phyloP scores from a whole-genome alignment of 768 basidiomycete genomes.

The Suillus placidus region DNA sequence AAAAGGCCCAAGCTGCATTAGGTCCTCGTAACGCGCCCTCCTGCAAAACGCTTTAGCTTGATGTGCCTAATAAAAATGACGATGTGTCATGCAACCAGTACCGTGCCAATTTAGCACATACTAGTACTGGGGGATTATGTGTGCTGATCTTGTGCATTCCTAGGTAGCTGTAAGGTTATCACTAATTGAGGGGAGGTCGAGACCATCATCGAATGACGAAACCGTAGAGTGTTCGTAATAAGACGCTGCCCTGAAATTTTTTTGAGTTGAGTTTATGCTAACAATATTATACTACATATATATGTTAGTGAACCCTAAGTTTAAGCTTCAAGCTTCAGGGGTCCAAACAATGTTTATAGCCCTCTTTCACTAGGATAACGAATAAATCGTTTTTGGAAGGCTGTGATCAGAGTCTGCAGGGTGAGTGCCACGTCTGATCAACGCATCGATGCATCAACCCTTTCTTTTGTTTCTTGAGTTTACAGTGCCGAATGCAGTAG shows the following conservation, averaged over 20 bases:
- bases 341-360: no score
- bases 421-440: neutral
- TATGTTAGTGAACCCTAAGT: neutral
- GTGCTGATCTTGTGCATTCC: neutral
- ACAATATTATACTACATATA: neutral
- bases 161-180: neutral
- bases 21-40: conserved; percentile 1
- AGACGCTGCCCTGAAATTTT: neutral
- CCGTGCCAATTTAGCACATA: neutral
- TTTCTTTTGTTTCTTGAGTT: neutral
- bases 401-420: neutral
- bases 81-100: neutral
- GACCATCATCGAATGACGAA: neutral
- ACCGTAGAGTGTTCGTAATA: neutral
- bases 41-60: neutral
- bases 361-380: neutral
- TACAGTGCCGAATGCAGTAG: neutral
- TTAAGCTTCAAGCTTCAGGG: neutral
- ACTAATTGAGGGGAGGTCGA: neutral
- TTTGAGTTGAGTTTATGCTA: neutral
- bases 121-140: neutral
- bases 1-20: conserved; percentile 11
- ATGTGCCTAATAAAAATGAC: neutral
- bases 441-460: neutral
- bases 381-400: neutral